Percentiles rank a stretch among this genome's conserved stretches.
phyloP scores from a whole-genome alignment of 768 basidiomycete species.

The Pisolithus orientalis region DNA sequence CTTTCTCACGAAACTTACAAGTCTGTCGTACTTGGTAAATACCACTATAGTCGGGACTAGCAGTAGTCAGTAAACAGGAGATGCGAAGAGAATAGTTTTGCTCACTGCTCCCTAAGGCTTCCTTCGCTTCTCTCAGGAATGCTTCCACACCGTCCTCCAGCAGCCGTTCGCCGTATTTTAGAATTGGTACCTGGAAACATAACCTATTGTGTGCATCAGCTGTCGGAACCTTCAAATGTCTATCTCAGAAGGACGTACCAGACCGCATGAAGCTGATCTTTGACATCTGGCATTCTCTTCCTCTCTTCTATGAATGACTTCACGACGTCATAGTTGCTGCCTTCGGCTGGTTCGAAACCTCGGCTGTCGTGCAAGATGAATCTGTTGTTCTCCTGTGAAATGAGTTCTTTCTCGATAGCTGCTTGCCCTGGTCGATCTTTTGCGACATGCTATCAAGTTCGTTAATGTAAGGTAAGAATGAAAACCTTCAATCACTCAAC shows the following conservation, averaged over 20 bases:
- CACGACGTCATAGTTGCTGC: slow-evolving; percentile 4
- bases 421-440: neutral
- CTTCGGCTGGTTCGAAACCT: slow-evolving; percentile 12
- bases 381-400: slow-evolving; percentile 4
- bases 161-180: neutral
- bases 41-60: slow-evolving; percentile 1
- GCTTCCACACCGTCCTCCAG: slow-evolving; percentile 2
- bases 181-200: slow-evolving; percentile 1
- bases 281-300: neutral
- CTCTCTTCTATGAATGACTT: slow-evolving; percentile 6
- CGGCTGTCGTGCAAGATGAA: slow-evolving; percentile 12
- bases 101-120: slow-evolving; percentile 1
- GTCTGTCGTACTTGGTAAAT: slow-evolving; percentile 5
- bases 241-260: slow-evolving; percentile 2
- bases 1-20: neutral
- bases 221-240: neutral
- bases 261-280: slow-evolving; percentile 9
- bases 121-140: neutral
- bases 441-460: neutral
- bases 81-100: neutral
- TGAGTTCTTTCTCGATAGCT: slow-evolving; percentile 7
- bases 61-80: neutral
- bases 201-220: neutral
- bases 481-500: neutral
- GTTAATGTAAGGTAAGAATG: neutral